Conservation (phyloP, 2,329 filamentous ascomycete species). For the Tothia fuscella region DNA sequence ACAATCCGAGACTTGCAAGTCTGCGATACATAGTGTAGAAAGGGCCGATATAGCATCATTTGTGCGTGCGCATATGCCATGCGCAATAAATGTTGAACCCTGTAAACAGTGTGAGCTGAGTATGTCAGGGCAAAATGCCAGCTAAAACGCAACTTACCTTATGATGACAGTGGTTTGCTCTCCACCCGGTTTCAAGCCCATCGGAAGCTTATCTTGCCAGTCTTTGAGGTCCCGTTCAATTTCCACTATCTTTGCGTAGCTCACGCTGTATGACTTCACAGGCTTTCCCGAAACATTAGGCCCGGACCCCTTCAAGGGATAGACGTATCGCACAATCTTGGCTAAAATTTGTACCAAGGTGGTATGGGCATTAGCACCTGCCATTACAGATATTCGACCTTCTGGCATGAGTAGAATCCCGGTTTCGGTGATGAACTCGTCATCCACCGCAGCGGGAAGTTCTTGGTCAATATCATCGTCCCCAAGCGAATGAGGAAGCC, state of each 20-base stretch:
- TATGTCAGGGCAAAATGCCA: not conserved
- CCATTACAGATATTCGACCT: constrained; percentile 43
- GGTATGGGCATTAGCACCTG: constrained; percentile 49
- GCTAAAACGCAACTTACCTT: constrained; percentile 42
- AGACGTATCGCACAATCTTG: constrained; percentile 53
- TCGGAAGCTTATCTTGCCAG: constrained; percentile 58
- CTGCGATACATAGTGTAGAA: constrained; percentile 70
- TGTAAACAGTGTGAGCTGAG: constrained; percentile 17
- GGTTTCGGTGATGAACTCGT: constrained; percentile 38
- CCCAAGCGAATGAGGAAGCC: constrained; percentile 35
- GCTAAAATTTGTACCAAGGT: constrained; percentile 44
- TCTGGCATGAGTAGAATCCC: constrained; percentile 42
- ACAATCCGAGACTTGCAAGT: constrained; percentile 37
- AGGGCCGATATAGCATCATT: constrained; percentile 71
- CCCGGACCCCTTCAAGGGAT: constrained; percentile 43
- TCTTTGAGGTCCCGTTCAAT: constrained; percentile 50
- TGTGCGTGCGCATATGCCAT: constrained; percentile 77
- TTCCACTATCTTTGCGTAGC: constrained; percentile 51
- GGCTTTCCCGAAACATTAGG: constrained; percentile 13
- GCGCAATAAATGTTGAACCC: constrained; percentile 60
- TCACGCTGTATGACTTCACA: constrained; percentile 46
- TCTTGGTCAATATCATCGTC: constrained; percentile 40
- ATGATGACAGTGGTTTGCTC: constrained; percentile 65
- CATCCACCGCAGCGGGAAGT: constrained; percentile 34
- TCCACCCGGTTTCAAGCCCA: constrained; percentile 64